Conservation (phyloP, 2,329 filamentous ascomycete species). For the Fusarium algeriense region DNA sequence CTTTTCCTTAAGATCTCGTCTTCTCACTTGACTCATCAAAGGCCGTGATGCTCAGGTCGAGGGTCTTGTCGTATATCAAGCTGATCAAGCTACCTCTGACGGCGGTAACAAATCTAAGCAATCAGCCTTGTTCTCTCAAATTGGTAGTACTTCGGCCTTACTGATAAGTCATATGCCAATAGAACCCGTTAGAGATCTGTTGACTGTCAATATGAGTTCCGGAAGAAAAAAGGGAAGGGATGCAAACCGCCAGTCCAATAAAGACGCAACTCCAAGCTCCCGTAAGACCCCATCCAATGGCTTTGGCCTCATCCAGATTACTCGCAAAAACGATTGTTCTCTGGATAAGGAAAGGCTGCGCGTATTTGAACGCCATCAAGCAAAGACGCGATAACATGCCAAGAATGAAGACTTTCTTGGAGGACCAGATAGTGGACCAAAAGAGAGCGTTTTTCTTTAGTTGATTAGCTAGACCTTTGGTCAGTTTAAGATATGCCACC, state of each 20-base stretch:
- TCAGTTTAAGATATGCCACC: background rate
- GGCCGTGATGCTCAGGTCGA: conserved; percentile 20
- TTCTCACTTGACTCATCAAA: conserved; percentile 23
- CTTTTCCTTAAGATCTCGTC: rapidly evolving
- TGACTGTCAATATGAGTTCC: background rate
- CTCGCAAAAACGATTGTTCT: conserved; percentile 8
- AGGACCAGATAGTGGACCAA: conserved; percentile 12
- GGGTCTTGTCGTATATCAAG: conserved; percentile 14
- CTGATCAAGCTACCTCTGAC: conserved; percentile 16
- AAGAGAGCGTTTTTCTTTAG: conserved; percentile 12
- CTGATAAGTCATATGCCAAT: conserved; percentile 23
- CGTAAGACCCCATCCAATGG: conserved; percentile 19
- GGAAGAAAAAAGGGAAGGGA: background rate
- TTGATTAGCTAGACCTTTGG: background rate
- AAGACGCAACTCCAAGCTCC: conserved; percentile 15
- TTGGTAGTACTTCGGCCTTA: background rate
- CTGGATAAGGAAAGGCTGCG: conserved; percentile 16
- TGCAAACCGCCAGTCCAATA: conserved; percentile 12
- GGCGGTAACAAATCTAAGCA: conserved; percentile 7
- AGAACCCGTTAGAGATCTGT: conserved; percentile 14
- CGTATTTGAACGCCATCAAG: conserved; percentile 19
- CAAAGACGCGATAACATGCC: conserved; percentile 12
- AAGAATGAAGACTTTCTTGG: background rate
- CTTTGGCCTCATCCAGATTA: conserved; percentile 1
- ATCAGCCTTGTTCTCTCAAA: background rate